Percentiles rank a stretch among this genome's conserved stretches.
phyloP scores from a whole-genome alignment of 495 filamentous ascomycete species.

The Tuber umbilicatum region DNA sequence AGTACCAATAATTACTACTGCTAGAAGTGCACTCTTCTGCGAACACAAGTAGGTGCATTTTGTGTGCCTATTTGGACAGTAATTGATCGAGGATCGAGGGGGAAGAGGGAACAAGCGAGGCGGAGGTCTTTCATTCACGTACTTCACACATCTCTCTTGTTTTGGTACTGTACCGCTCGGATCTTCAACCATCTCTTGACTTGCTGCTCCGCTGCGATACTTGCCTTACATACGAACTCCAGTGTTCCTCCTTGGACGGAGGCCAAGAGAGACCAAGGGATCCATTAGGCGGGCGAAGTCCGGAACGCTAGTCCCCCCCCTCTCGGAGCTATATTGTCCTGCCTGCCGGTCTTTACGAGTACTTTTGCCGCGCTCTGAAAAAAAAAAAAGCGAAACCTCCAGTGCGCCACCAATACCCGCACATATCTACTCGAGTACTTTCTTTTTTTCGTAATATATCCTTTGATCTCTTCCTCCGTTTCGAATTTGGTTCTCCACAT shows the following conservation, averaged over 20 bases:
- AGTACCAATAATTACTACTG: not conserved
- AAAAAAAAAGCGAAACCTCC: not conserved
- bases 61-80: not conserved
- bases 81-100: not conserved
- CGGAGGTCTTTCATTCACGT: not conserved
- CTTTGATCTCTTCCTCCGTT: not conserved
- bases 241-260: too few relatives aligned
- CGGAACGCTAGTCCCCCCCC: not conserved
- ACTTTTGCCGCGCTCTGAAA: not conserved
- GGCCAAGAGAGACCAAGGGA: not conserved
- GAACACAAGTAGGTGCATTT: not conserved
- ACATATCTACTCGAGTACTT: too few relatives aligned
- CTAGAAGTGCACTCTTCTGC: not conserved
- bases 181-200: not conserved
- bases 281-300: not conserved
- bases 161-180: not conserved
- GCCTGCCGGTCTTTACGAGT: not conserved
- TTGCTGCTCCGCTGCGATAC: not conserved
- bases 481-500: not conserved
- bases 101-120: not conserved
- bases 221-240: not conserved
- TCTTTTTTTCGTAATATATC: not conserved
- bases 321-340: not conserved
- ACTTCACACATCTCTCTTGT: not conserved
- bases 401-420: too few relatives aligned